Percentiles rank a stretch among this genome's conserved stretches.
These are phyloP conservation scores for Phytophthora litchii DNA, from an alignment of 352 stramenopile species.

Conservation along the genomic window DNA sequence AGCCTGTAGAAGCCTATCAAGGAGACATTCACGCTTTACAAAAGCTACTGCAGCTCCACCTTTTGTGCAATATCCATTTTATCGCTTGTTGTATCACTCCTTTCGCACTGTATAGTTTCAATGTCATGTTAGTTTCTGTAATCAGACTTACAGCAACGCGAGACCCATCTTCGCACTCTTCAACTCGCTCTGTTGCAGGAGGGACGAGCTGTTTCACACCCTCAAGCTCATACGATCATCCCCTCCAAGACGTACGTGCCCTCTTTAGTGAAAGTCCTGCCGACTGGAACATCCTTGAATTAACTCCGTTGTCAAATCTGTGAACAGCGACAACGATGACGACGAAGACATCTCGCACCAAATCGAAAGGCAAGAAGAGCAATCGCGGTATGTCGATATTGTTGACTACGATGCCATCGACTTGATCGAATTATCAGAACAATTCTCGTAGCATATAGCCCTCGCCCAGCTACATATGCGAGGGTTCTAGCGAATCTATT, in stretches of 20 bases:
- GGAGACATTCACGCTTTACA: constrained; percentile 44
- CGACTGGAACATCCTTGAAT: constrained; percentile 8
- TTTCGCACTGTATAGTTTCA: background rate
- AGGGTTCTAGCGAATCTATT: background rate
- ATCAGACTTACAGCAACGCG: constrained; percentile 50
- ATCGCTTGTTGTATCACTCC: background rate
- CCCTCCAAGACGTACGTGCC: constrained; percentile 17
- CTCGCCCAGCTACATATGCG: background rate
- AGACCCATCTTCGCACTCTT: constrained; percentile 61
- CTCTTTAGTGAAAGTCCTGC: constrained; percentile 1
- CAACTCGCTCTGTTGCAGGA: constrained; percentile 60
- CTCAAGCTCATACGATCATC: background rate
- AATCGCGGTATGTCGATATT: constrained; percentile 26
- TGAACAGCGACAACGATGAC: constrained; percentile 13
- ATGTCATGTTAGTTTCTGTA: constrained; percentile 10
- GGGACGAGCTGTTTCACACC: constrained; percentile 9
- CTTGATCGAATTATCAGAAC: constrained; percentile 39
- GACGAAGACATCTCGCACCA: constrained; percentile 10
- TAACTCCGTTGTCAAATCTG: constrained; percentile 2
- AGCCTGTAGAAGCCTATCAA: constrained; percentile 35
- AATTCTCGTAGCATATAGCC: constrained; percentile 6
- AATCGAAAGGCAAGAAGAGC: constrained; percentile 25
- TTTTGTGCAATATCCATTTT: constrained; percentile 73
- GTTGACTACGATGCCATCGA: constrained; percentile 31
- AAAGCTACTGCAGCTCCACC: constrained; percentile 60